Evolutionary conservation across 768 basidiomycete genomes (phyloP).

Genomic region (Lactarius indigo): DNA sequence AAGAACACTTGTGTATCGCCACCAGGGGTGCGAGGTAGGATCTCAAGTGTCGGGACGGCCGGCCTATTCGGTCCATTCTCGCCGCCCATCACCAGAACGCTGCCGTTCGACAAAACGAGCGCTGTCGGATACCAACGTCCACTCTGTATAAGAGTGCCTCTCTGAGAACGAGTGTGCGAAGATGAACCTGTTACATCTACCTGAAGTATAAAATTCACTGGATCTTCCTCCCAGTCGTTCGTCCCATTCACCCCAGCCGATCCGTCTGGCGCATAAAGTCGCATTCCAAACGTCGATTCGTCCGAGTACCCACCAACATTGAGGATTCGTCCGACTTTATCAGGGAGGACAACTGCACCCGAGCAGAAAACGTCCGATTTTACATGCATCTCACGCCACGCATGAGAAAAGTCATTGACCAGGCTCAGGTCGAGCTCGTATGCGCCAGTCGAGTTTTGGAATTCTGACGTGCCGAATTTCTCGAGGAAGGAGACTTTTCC

Average conservation of each 20-base stretch:
- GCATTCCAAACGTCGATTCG: constrained; percentile 66
- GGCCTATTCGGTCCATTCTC: constrained; percentile 65
- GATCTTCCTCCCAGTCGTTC: constrained; percentile 78
- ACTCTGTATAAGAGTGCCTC: constrained; percentile 33
- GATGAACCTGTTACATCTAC: constrained; percentile 32
- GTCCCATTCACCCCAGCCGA: constrained; percentile 64
- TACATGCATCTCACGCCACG: constrained; percentile 77
- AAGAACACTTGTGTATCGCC: constrained; percentile 58
- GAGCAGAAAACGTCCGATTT: constrained; percentile 81
- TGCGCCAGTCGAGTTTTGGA: constrained; percentile 65
- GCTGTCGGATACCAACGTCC: constrained; percentile 74
- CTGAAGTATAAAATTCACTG: constrained; percentile 54
- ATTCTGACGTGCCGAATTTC: constrained; percentile 63
- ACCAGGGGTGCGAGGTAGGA: constrained; percentile 63
- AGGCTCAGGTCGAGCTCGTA: constrained; percentile 73
- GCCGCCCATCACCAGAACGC: constrained; percentile 72
- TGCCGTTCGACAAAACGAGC: constrained; percentile 68
- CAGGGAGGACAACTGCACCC: constrained; percentile 65
- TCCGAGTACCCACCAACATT: constrained; percentile 70
- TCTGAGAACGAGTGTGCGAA: background rate
- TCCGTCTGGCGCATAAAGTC: constrained; percentile 74
- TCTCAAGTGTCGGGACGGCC: constrained; percentile 65
- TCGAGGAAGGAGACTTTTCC: constrained; percentile 80
- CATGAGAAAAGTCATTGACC: constrained; percentile 38
- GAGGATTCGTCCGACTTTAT: no score